A percentile compares a stretch with the other conserved stretches of the same genome.
These are phyloP conservation scores for Pythium chondricola DNA, from an alignment of 352 stramenopile species.

Conservation along the genomic window DNA sequence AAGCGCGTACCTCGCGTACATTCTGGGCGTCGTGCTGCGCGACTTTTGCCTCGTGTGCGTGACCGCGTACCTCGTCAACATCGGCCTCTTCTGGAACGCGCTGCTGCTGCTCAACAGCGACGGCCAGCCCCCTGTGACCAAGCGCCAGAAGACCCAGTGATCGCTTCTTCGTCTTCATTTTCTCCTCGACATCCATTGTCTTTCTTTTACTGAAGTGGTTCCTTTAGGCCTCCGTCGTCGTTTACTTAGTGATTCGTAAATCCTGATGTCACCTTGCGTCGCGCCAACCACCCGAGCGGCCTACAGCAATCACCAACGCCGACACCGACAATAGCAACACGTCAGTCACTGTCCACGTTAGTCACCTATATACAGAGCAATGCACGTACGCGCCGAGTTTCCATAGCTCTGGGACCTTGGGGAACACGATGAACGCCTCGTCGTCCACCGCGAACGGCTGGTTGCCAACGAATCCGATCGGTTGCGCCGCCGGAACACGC, in stretches of 20 bases:
- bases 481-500: slow-evolving; percentile 23
- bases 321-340: slow-evolving; percentile 1
- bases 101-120: slow-evolving; percentile 23
- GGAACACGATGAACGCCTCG: slow-evolving; percentile 61
- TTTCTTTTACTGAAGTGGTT: no score
- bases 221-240: no score
- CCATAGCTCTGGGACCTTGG: slow-evolving; percentile 54
- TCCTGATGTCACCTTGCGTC: no score
- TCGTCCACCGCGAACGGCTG: slow-evolving; percentile 45
- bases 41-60: slow-evolving; percentile 57
- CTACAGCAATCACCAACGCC: slow-evolving; percentile 13
- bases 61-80: slow-evolving; percentile 45
- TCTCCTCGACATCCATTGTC: no score
- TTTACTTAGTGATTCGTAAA: no score
- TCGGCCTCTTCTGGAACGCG: slow-evolving; percentile 36
- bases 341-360: no score
- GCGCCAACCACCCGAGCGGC: slow-evolving; percentile 49
- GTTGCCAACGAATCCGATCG: slow-evolving; percentile 42
- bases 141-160: slow-evolving; percentile 14
- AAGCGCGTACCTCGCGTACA: slow-evolving; percentile 46
- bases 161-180: background rate
- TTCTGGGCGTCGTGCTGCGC: slow-evolving; percentile 45
- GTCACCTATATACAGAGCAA: no score
- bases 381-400: slow-evolving; percentile 42
- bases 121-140: no score